phyloP scores from a whole-genome alignment of 306 rosid species.

The Abrus precatorius region DNA sequence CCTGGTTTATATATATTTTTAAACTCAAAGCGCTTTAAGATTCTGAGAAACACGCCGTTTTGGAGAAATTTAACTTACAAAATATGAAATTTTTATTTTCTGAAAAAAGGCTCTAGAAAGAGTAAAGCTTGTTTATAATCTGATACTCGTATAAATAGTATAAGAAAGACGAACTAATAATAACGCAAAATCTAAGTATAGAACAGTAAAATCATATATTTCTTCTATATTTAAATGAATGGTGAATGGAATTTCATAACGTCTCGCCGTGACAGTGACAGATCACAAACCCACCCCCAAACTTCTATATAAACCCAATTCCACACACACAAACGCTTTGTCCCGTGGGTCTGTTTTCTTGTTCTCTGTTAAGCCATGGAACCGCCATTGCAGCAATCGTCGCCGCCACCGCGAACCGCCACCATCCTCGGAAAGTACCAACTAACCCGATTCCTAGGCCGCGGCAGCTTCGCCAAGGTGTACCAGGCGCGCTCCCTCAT shows the following conservation, averaged over 20 bases:
- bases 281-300: not conserved
- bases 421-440: slow-evolving; percentile 74
- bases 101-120: too few species aligned
- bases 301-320: slow-evolving; percentile 33
- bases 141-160: too few species aligned
- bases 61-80: too few species aligned
- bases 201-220: too few species aligned
- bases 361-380: slow-evolving; percentile 51
- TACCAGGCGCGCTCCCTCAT: slow-evolving; percentile 61
- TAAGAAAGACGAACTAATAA: too few species aligned
- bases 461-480: slow-evolving; percentile 90
- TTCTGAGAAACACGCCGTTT: too few species aligned
- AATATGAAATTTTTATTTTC: too few species aligned
- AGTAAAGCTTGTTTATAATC: too few species aligned
- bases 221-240: too few species aligned
- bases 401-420: slow-evolving; percentile 10
- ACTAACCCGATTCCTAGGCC: slow-evolving; percentile 66
- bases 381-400: slow-evolving; percentile 50
- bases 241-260: not conserved
- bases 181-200: not conserved
- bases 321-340: not conserved
- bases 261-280: slow-evolving; percentile 1
- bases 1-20: not conserved
- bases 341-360: not conserved
- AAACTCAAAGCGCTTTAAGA: not conserved